Base-by-base conservation (phyloP, 2,329 filamentous ascomycete genomes). In the Paecilomyces sp. region DNA sequence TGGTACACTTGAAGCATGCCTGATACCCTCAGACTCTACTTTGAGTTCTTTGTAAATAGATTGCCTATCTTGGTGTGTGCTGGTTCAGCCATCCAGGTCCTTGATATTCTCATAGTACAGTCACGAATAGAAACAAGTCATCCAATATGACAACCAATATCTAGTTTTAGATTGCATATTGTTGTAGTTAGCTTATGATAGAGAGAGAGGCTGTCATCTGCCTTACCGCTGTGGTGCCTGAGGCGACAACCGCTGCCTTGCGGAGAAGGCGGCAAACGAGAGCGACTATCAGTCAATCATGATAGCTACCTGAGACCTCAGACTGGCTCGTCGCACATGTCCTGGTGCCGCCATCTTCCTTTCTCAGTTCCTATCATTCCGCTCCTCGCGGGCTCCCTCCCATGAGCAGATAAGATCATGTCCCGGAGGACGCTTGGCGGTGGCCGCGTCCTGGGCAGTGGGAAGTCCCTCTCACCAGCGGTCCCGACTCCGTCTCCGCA, bases 401-500 rank as follows among this genome's bases (percentile, higher is more conserved):
- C 74, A 74, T 74, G 72, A 67, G 67, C 65, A 67, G 65, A 67
- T 77, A 61, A 74, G 9, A 77, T 68, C 75, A 96, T 96, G 91
- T 89, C 91, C 69, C 84, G 84, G 76, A 87, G 90, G 80, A 92
- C 89, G 81, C 84, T 97, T 75, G 93, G 93, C 77, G 92, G 93
- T 77, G 93, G 93, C 74, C 87, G 93, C 79, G 88, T 97, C 71
- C 81, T 97, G 69, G 93, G 93, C 70, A 95, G 84, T 78, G 91
- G 91, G 69, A 91, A 88, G 76, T 87, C 88, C 69, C 85, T 96
- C 69, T 89, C 88, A 67, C 89, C 91, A 69, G 79, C 83, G 64
- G 72, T 76, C 61, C 74, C 79, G 65, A 74, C 77, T 59, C 70
- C 74, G 57, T 69, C 74, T 65, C 73, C 76, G 67, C 73, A 75